These are phyloP conservation scores for Podospora appendiculata DNA, from an alignment of 495 filamentous ascomycete species.

Conservation along the genomic window DNA sequence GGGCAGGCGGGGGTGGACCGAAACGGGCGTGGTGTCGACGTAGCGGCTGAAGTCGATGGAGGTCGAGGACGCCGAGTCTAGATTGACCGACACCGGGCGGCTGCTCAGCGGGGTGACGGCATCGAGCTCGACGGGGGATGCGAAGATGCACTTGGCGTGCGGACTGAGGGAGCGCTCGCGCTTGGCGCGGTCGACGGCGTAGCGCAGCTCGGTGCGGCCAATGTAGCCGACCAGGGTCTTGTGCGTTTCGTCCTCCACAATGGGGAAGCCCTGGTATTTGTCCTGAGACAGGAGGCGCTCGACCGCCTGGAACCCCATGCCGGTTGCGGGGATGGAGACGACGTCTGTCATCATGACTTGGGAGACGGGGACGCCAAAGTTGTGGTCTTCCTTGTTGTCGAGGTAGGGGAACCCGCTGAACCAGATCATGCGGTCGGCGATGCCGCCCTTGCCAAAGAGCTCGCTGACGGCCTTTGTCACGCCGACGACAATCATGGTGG, in stretches of 20 bases:
- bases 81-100: constrained; percentile 35
- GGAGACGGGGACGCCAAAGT: constrained; percentile 91
- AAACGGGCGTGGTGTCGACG: constrained; percentile 82
- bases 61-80: constrained; percentile 44
- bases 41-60: constrained; percentile 80
- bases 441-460: constrained; percentile 88
- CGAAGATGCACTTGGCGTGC: constrained; percentile 65
- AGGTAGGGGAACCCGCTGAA: constrained; percentile 97
- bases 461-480: constrained; percentile 93
- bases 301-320: constrained; percentile 64
- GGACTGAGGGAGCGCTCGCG: constrained; percentile 65
- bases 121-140: constrained; percentile 28
- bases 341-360: constrained; percentile 84
- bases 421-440: constrained; percentile 98
- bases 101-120: constrained; percentile 49
- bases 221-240: constrained; percentile 85
- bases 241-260: constrained; percentile 66
- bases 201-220: constrained; percentile 85
- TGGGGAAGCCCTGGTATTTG: constrained; percentile 90
- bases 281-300: constrained; percentile 70
- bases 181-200: constrained; percentile 82
- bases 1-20: constrained; percentile 84
- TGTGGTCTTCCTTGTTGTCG: constrained; percentile 97
- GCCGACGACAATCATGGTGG: constrained; percentile 97
- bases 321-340: constrained; percentile 63